These are phyloP conservation scores for Saccharomyces kudriavzevii DNA, from an alignment of 805 yeast genomes.

Conservation along the genomic window DNA sequence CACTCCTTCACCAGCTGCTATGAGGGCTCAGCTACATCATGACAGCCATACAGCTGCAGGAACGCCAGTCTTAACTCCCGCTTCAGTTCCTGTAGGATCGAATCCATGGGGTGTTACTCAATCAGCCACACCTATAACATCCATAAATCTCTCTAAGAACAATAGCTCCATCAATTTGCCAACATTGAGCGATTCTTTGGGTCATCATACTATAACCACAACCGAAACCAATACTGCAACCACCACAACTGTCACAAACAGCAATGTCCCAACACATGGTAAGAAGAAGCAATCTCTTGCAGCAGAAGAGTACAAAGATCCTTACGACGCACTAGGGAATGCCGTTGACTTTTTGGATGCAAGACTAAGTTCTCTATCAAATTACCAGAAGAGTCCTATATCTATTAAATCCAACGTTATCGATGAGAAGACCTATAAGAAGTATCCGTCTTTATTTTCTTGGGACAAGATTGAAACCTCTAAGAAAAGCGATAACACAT, in stretches of 20 bases:
- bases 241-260: conserved; percentile 7
- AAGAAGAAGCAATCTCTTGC: conserved; percentile 29
- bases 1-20: conserved; percentile 26
- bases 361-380: conserved; percentile 35
- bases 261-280: conserved; percentile 25
- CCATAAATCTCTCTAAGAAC: conserved; percentile 20
- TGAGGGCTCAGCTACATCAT: conserved; percentile 23
- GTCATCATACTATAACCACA: conserved; percentile 3
- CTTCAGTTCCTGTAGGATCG: conserved; percentile 27
- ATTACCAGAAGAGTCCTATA: conserved; percentile 31
- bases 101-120: conserved; percentile 32
- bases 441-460: conserved; percentile 43
- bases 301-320: conserved; percentile 35
- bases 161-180: conserved; percentile 23
- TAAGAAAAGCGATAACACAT: conserved; percentile 27
- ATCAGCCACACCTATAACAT: conserved; percentile 22
- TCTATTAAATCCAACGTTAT: conserved; percentile 32
- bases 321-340: conserved; percentile 38
- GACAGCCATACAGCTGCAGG: conserved; percentile 12
- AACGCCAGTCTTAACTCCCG: conserved; percentile 28
- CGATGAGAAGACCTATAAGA: conserved; percentile 22
- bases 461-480: conserved; percentile 33
- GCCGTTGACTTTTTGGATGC: conserved; percentile 44
- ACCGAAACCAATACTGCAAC: conserved; percentile 1
- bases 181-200: conserved; percentile 20